phyloP scores from a whole-genome alignment of 2,329 filamentous ascomycete species.

The Cladophialophora exuberans region DNA sequence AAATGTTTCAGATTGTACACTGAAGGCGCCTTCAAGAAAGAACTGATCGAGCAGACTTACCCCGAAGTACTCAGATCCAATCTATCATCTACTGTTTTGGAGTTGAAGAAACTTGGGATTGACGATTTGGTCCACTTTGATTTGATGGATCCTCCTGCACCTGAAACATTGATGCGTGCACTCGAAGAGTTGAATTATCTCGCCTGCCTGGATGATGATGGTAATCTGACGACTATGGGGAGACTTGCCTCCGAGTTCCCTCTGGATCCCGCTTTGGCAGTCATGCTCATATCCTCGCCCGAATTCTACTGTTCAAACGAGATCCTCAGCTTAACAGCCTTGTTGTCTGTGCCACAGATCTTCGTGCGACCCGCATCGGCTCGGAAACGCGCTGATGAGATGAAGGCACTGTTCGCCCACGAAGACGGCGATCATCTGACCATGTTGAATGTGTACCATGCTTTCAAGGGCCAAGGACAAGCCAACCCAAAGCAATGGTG shows the following conservation, averaged over 20 bases:
- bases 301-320: constrained; percentile 99
- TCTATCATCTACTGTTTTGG: constrained; percentile 88
- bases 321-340: constrained; percentile 89
- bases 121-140: constrained; percentile 98
- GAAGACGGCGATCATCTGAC: constrained; percentile 94
- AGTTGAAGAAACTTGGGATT: constrained; percentile 95
- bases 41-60: constrained; percentile 95
- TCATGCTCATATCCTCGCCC: constrained; percentile 96
- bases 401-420: constrained; percentile 93
- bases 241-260: constrained; percentile 92
- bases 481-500: constrained; percentile 87
- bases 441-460: constrained; percentile 96
- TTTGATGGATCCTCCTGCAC: constrained; percentile 96
- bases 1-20: constrained; percentile 99
- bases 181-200: constrained; percentile 97
- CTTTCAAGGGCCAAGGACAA: constrained; percentile 79
- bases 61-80: constrained; percentile 96
- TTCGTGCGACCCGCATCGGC: constrained; percentile 85
- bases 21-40: constrained; percentile 93
- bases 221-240: constrained; percentile 84
- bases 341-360: constrained; percentile 91
- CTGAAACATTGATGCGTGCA: constrained; percentile 97
- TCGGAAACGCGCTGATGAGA: constrained; percentile 91
- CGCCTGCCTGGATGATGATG: constrained; percentile 93
- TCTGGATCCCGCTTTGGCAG: constrained; percentile 87